Base-by-base conservation (phyloP, 768 basidiomycete species). In the Boletus huronensis region DNA sequence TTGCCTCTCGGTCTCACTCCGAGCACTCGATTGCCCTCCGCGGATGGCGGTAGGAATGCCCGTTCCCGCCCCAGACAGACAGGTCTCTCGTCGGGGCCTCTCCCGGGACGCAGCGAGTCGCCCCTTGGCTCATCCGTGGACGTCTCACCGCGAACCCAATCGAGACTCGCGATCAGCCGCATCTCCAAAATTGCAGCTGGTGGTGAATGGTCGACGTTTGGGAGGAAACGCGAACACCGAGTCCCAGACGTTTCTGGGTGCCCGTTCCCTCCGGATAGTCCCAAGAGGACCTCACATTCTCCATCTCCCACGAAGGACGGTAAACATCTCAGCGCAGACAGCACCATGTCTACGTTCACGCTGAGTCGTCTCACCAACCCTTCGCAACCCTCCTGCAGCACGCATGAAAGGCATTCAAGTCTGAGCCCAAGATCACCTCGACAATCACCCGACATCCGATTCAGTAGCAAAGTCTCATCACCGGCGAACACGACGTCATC, bases 161-260 rank as follows among this genome's bases (percentile, higher is more conserved):
- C 63, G 11, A 50, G 51, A 45, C 48, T 53, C 34, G 19, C 49
- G 32, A 58, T 60, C 42, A 52, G 46, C 11, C 65, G 49, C 53
- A 38, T 62, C 17, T 69, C 67, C 46, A 60, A 54, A 42, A 40
- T 63, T 25, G 53, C 61, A 9, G 38, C 53, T 0, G 56, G 63
- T 39, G 64, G 64, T 11, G 70, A 64, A 54, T 74, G 72, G 72
- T 64, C 72, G 25, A 74, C 72, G 13, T 75, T 74, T 62, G 72
- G 72, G 28, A 66, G 70, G 44, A 59, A 53, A 43, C 61, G 60
- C 36, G 57, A 54, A 8, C 61, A 54, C 10, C 60, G 55, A 16
- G 34, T 52, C 5, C 42, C 58, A 23, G 62, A 60, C 35, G 48
- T 56, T n/a, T 56, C 64, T 41, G 60, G 52, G 16, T 53, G 50